Percentiles rank a stretch among this genome's conserved stretches.
phyloP scores from a whole-genome alignment of 805 yeast genomes.

The Candida piceae region DNA sequence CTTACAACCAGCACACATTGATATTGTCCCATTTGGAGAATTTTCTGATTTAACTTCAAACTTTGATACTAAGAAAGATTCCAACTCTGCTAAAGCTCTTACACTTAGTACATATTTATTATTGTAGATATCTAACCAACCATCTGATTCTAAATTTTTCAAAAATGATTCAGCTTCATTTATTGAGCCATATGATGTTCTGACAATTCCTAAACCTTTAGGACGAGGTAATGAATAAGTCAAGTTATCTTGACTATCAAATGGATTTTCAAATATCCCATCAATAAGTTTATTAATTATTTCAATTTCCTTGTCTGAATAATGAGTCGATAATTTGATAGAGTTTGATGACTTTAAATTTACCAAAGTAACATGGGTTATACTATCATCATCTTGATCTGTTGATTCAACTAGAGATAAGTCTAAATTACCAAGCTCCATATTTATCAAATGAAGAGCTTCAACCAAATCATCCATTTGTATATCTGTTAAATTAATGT shows the following conservation, averaged over 20 bases:
- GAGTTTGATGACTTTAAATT: slow-evolving; percentile 37
- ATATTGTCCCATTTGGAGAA: slow-evolving; percentile 33
- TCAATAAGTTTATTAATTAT: slow-evolving; percentile 44
- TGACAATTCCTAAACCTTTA: slow-evolving; percentile 31
- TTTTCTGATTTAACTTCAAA: slow-evolving; percentile 32
- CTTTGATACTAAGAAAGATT: slow-evolving; percentile 37
- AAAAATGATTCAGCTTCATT: slow-evolving; percentile 36
- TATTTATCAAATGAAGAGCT: slow-evolving; percentile 19
- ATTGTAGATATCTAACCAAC: slow-evolving; percentile 44
- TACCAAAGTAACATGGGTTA: slow-evolving; percentile 22
- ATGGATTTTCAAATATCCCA: slow-evolving; percentile 28
- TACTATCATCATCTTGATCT: slow-evolving; percentile 31
- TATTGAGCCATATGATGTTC: slow-evolving; percentile 14
- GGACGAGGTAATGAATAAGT: slow-evolving; percentile 32
- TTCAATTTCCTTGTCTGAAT: slow-evolving; percentile 35
- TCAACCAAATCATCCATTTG: no score
- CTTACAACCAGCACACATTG: slow-evolving; percentile 45
- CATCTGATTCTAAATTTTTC: slow-evolving; percentile 38
- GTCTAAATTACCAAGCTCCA: slow-evolving; percentile 31
- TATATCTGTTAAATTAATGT: no score
- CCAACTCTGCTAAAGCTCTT: slow-evolving; percentile 43
- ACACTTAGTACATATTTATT: slow-evolving; percentile 35
- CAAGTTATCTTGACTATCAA: slow-evolving; percentile 22
- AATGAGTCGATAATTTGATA: slow-evolving; percentile 32
- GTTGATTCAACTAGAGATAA: slow-evolving; percentile 32